Evolutionary conservation across 2,329 filamentous ascomycete species (phyloP), one percentile per base, ranked within the genome.

Genomic region (Alternaria incomplexa): DNA sequence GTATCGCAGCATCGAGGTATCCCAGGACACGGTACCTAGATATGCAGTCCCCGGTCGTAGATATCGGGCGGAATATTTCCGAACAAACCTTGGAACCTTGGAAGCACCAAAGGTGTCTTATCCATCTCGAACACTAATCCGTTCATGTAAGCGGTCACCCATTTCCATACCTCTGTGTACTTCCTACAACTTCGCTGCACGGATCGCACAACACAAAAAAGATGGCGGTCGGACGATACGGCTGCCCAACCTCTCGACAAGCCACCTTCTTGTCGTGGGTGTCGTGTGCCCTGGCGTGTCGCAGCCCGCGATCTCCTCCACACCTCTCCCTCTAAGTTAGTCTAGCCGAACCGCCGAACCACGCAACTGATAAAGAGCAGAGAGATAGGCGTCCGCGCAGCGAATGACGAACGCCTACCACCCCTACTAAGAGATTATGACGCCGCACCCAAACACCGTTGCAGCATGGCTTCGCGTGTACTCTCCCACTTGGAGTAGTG

Each of bases 341-440:
- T 51, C 52, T 63, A 63, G 61, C 57, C 61, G 54, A 53, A 54
- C 36, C 12, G 17, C 25, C 26, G 52, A 61, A 44, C 54, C 61
- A 23, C 47, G 32, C 46, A 40, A 43, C 52, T 61, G 62, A 63
- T 65, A 67, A 61, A 59, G 46, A 67, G 56, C 63, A 67, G 59
- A 59, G 46, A 67, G 56, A 59, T 61, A 61, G 57, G 60, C 55
- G 40, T 17, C 10, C 32, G 28, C 36, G 36, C 36, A 40, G 36
- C 36, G 36, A 40, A 40, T 40, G 36, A 40, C n/a, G 32, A 25
- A 57, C 30, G 59, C 57, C 65, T 67, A 65, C 65, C 65, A 63
- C 47, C 56, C 32, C 43, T 17, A 15, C 15, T 45, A 26, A 43
- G 50, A 28, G 55, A 48, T 46, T 52, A 50, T 32, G 32, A 51